Conservation (phyloP, 1,284 basidiomycete species). For the Papiliotrema nemorosa region DNA sequence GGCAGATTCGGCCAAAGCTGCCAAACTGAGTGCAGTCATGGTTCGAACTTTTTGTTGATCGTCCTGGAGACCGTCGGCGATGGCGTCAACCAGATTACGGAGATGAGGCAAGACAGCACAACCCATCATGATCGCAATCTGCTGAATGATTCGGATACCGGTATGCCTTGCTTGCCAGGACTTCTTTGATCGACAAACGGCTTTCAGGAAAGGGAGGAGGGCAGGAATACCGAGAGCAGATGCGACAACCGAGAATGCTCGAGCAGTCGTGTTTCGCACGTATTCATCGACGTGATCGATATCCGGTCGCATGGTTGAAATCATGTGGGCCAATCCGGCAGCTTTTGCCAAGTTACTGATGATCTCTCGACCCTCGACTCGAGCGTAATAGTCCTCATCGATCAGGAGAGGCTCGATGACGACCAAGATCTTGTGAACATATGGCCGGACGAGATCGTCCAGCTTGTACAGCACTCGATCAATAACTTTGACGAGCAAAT, state of each 20-base stretch:
- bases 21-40: conserved; percentile 96
- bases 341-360: conserved; percentile 99
- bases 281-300: conserved; percentile 99
- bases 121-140: conserved; percentile 99
- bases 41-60: conserved; percentile 99
- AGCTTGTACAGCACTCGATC: conserved; percentile 98
- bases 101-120: conserved; percentile 98
- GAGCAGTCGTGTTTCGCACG: conserved; percentile 96
- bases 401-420: conserved; percentile 99
- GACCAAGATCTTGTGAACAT: conserved; percentile 98
- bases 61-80: conserved; percentile 91
- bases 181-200: conserved; percentile 97
- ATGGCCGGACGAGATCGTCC: conserved; percentile 96
- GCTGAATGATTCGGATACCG: conserved; percentile 98
- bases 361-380: conserved; percentile 98
- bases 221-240: conserved; percentile 97
- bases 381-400: conserved; percentile 99
- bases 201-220: conserved; percentile 94
- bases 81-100: conserved; percentile 92
- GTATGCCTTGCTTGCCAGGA: conserved; percentile 99
- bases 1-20: conserved; percentile 92
- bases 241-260: conserved; percentile 98
- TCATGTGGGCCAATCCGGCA: conserved; percentile 99
- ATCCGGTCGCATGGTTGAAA: conserved; percentile 99
- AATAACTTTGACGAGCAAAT: conserved; percentile 98